phyloP scores from a whole-genome alignment of 768 basidiomycete genomes.

The Dentipellis fragilis region DNA sequence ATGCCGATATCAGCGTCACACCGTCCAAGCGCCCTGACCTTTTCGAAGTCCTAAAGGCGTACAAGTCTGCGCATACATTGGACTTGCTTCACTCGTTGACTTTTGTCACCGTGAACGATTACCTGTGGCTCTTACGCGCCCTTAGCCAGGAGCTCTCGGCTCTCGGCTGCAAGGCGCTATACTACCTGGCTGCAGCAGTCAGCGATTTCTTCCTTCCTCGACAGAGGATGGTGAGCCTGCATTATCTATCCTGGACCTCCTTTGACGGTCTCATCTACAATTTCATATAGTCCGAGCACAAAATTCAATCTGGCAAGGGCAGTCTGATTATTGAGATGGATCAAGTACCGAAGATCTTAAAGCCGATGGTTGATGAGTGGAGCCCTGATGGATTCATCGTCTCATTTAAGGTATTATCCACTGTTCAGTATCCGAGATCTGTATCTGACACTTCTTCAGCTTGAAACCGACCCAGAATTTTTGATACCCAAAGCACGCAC shows the following conservation, averaged over 20 bases:
- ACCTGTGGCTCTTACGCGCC: conserved; percentile 83
- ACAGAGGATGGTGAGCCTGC: conserved; percentile 68
- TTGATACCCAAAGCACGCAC: conserved; percentile 85
- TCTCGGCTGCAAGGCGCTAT: conserved; percentile 69
- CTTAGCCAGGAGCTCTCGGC: conserved; percentile 69
- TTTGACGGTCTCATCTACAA: not conserved
- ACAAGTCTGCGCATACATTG: conserved; percentile 68
- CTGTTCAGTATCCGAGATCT: not conserved
- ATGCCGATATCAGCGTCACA: conserved; percentile 55
- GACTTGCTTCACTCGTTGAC: conserved; percentile 77
- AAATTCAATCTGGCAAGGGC: conserved; percentile 95
- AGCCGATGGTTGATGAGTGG: conserved; percentile 93
- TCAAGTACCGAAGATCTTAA: conserved; percentile 93
- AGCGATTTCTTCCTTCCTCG: conserved; percentile 95
- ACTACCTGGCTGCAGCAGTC: conserved; percentile 95
- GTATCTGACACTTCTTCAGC: conserved; percentile 32
- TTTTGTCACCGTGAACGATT: conserved; percentile 93
- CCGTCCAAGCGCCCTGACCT: conserved; percentile 55
- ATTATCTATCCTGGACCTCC: not conserved
- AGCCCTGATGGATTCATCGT: conserved; percentile 83
- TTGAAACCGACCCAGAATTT: conserved; percentile 81
- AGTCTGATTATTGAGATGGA: conserved; percentile 96
- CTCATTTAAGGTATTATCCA: conserved; percentile 76
- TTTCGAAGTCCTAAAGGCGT: conserved; percentile 61
- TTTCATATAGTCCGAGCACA: conserved; percentile 78